Conservation (phyloP, 345 rosid species). For the Lumnitzera littorea region DNA sequence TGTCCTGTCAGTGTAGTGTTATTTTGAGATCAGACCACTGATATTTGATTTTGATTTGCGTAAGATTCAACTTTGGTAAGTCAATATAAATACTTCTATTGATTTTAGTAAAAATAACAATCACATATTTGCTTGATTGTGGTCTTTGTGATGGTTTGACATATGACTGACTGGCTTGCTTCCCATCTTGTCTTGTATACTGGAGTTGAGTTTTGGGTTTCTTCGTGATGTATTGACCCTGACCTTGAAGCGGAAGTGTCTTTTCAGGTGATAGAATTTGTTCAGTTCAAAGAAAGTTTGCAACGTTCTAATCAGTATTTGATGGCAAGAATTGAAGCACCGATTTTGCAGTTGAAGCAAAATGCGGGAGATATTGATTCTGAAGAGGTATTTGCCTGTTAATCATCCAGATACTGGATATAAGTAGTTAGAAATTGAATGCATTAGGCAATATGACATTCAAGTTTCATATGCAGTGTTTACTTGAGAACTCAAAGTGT, state of each 20-base stretch:
- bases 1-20: too few relatives aligned
- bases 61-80: too few relatives aligned
- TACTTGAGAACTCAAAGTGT: slow-evolving; percentile 62
- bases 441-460: not conserved
- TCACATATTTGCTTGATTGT: too few relatives aligned
- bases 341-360: slow-evolving; percentile 74
- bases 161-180: too few relatives aligned
- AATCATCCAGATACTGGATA: not conserved
- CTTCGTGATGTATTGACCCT: too few relatives aligned
- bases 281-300: slow-evolving; percentile 82
- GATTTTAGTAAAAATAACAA: too few relatives aligned
- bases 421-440: slow-evolving; percentile 1
- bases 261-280: slow-evolving; percentile 89
- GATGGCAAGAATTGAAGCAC: slow-evolving; percentile 61
- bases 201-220: too few relatives aligned
- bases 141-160: too few relatives aligned
- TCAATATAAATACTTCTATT: too few relatives aligned
- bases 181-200: too few relatives aligned
- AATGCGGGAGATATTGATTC: slow-evolving; percentile 62
- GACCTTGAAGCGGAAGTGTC: slow-evolving; percentile 9
- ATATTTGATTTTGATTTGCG: too few relatives aligned
- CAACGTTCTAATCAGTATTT: slow-evolving; percentile 78
- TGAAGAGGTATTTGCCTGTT: slow-evolving; percentile 47
- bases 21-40: too few relatives aligned
- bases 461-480: slow-evolving; percentile 28